Percentiles rank a stretch among this genome's conserved stretches.
These are phyloP conservation scores for Xylariaceae sp. DNA, from an alignment of 2,329 filamentous ascomycete genomes.

Conservation along the genomic window DNA sequence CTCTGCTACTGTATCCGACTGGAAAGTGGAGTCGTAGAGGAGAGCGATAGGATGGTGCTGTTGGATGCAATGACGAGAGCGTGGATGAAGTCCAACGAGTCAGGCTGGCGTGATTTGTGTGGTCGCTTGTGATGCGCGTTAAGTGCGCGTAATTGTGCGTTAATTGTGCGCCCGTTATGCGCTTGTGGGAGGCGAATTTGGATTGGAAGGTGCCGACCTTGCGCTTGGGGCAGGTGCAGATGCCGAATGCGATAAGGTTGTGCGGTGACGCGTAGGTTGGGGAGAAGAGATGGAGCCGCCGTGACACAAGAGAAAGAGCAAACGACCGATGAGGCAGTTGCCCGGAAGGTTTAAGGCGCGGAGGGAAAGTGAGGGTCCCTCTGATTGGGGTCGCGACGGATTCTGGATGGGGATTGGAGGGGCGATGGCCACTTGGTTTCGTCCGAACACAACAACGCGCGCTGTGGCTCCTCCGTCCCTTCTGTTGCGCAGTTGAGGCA, in stretches of 20 bases:
- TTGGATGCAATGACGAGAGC: background rate
- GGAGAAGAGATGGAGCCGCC: constrained; percentile 9
- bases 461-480: background rate
- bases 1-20: constrained; percentile 5
- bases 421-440: constrained; percentile 29
- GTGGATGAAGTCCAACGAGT: background rate
- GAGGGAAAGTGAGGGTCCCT: constrained; percentile 12
- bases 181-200: constrained; percentile 1
- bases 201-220: too few relatives aligned
- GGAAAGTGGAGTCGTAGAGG: background rate
- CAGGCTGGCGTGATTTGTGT: constrained; percentile 16
- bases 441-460: constrained; percentile 10
- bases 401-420: constrained; percentile 28
- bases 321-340: constrained; percentile 24
- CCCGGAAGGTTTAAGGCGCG: constrained; percentile 11
- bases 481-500: constrained; percentile 3
- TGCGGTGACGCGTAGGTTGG: constrained; percentile 17
- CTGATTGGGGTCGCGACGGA: constrained; percentile 19
- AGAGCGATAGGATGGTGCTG: background rate
- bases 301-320: constrained; percentile 26
- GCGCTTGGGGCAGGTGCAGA: background rate
- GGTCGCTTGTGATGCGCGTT: constrained; percentile 25
- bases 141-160: background rate
- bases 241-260: constrained; percentile 29
- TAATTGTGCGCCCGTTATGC: constrained; percentile 5